Base-by-base conservation (phyloP, 148 eudicot genomes). In the Cornus controversa region DNA sequence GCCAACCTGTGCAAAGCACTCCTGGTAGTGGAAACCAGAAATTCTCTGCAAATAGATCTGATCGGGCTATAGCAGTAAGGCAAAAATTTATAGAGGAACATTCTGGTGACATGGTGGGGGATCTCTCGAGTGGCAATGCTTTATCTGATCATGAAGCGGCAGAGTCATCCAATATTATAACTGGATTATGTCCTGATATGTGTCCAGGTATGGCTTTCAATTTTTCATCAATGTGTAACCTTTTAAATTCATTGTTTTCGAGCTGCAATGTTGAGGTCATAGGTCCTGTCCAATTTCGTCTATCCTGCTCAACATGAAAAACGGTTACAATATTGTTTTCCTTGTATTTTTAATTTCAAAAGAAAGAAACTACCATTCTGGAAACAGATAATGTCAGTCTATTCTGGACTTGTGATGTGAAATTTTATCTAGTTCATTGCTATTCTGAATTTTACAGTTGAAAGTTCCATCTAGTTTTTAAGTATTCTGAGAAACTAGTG, bases 181-280 rank as follows among this genome's bases (percentile, higher is more conserved):
- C 86, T 66, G 99, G 99, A 86, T 66, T 85, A 68, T 96, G 99
- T 84, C 89, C 91, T 79, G 99, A 96, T 84, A 96, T 93, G 99
- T 96, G 99, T 88, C 99, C 99, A 75, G 98, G 98, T 96, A 80
- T 53, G 67, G 67, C 23, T 74, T 72, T 67, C 27, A 24, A 73
- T 29, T 75, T 53, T 60, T 67, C 27, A 37, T 66, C 22, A 66
- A 42, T 45, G 26, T 75, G 64, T 71, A 65, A 28, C 24, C 47
- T 23, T 26, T 67, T 67, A 58, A 58, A 58, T 20, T n/a, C 34
- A 45, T 40, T 40, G 6, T 16, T 20, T 5, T 9, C 36, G 45
- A 66, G 13, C 37, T 45, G 64, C 69, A 36, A 57, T 67, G 40
- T 72, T 57, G 26, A 69, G 67, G n/a, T 74, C 22, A 64, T 22